Conservation (phyloP, 108 stramenopile species). For the Hondaea fermentalgiana region DNA sequence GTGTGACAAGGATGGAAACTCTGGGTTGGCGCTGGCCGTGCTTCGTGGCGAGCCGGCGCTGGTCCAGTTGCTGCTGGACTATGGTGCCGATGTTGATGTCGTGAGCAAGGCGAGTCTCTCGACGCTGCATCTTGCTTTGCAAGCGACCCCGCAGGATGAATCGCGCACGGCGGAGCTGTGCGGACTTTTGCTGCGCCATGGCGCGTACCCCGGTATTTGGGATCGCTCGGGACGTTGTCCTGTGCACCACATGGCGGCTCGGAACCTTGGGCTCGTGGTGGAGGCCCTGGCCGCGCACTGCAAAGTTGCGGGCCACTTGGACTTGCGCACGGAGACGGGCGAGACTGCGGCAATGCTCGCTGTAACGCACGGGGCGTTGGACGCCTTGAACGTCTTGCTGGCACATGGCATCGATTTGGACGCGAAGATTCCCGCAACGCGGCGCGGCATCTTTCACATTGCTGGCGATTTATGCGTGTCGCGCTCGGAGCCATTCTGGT, state of each 20-base stretch:
- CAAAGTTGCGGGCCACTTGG: background rate
- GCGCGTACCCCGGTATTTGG: slow-evolving; percentile 1
- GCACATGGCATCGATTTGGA: background rate
- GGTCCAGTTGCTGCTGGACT: background rate
- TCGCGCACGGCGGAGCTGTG: background rate
- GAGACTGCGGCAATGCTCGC: background rate
- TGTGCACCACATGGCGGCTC: background rate
- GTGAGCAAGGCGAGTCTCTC: background rate
- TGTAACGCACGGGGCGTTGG: background rate
- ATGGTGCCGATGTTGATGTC: background rate
- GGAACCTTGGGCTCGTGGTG: background rate
- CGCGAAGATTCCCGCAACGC: background rate
- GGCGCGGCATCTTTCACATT: background rate
- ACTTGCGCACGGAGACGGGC: background rate
- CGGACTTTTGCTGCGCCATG: background rate
- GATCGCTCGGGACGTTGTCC: background rate
- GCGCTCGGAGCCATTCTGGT: background rate
- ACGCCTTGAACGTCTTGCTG: background rate
- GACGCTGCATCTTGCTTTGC: background rate
- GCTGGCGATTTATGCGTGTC: background rate
- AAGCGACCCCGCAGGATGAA: background rate
- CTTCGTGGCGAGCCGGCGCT: background rate
- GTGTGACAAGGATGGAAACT: background rate
- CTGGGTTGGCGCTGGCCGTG: background rate
- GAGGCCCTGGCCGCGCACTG: background rate